Evolutionary conservation across 495 filamentous ascomycete genomes (phyloP).

Genomic region (Jackrogersella multiformis): DNA sequence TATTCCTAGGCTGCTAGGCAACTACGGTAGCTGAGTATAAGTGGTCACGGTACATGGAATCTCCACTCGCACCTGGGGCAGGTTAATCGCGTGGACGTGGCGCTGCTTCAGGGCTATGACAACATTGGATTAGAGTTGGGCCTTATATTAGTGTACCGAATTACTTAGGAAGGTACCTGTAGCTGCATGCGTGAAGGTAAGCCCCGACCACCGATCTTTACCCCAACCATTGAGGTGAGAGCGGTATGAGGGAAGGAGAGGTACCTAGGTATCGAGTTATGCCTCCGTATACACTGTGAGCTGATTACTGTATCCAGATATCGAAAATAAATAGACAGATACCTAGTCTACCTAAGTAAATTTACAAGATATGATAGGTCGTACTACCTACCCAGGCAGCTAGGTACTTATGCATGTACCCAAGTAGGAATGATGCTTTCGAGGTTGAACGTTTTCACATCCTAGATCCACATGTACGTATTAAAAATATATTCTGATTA

Average conservation of each 20-base stretch:
- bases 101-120: slow-evolving; percentile 27
- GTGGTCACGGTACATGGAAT: slow-evolving; percentile 36
- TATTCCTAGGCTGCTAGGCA: too few relatives aligned
- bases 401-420: too few relatives aligned
- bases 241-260: background rate
- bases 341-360: too few relatives aligned
- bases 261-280: too few relatives aligned
- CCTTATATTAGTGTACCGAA: slow-evolving; percentile 9
- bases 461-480: too few relatives aligned
- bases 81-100: slow-evolving; percentile 35
- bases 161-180: slow-evolving; percentile 16
- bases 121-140: slow-evolving; percentile 24
- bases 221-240: slow-evolving; percentile 19
- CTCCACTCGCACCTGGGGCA: slow-evolving; percentile 22
- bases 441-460: too few relatives aligned
- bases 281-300: background rate
- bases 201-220: slow-evolving; percentile 19
- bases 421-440: too few relatives aligned
- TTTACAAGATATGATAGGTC: too few relatives aligned
- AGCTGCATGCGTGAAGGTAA: slow-evolving; percentile 10
- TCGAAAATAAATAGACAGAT: too few relatives aligned
- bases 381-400: too few relatives aligned
- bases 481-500: too few relatives aligned
- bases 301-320: background rate
- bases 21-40: slow-evolving; percentile 1